These are phyloP conservation scores for Mycosphaerella sp. DNA, from an alignment of 2,329 filamentous ascomycete genomes.

Conservation along the genomic window DNA sequence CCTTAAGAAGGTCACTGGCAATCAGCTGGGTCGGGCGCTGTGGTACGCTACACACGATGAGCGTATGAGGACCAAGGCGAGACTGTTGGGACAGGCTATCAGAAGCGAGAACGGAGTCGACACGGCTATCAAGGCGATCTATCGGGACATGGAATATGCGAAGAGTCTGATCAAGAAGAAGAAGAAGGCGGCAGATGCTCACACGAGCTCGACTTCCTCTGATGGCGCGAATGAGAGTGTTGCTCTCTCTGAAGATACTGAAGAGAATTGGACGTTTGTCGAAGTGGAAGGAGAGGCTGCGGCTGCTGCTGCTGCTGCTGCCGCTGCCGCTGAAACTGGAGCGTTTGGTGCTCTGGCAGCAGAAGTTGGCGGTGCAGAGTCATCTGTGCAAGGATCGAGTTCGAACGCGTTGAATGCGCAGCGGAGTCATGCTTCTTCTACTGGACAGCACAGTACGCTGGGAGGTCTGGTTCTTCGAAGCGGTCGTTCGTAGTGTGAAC, in stretches of 20 bases:
- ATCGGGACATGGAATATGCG: constrained; percentile 91
- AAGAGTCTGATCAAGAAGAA: constrained; percentile 64
- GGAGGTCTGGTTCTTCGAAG: constrained; percentile 8
- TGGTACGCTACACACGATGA: constrained; percentile 89
- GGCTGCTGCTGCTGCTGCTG: constrained; percentile 34
- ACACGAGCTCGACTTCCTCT: constrained; percentile 23
- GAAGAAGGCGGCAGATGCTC: background rate
- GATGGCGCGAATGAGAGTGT: constrained; percentile 15
- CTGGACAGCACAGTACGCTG: constrained; percentile 2
- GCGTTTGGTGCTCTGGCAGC: constrained; percentile 4
- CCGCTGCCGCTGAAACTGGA: constrained; percentile 1
- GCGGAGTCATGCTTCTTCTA: background rate
- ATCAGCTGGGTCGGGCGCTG: constrained; percentile 73
- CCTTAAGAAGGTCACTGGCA: constrained; percentile 83
- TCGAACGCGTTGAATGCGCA: background rate
- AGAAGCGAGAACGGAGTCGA: constrained; percentile 88
- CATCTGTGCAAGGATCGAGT: background rate
- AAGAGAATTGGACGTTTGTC: constrained; percentile 71
- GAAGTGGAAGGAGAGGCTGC: constrained; percentile 48
- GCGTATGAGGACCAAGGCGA: constrained; percentile 84
- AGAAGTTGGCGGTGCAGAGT: background rate
- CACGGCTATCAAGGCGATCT: constrained; percentile 83
- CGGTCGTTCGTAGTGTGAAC: constrained; percentile 11
- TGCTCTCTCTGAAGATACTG: constrained; percentile 26
- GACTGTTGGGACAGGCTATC: constrained; percentile 76